A percentile compares a stretch with the other conserved stretches of the same genome.
Evolutionary conservation across 139 green algal genomes (phyloP).

Genomic region (Micractinium conductrix): DNA sequence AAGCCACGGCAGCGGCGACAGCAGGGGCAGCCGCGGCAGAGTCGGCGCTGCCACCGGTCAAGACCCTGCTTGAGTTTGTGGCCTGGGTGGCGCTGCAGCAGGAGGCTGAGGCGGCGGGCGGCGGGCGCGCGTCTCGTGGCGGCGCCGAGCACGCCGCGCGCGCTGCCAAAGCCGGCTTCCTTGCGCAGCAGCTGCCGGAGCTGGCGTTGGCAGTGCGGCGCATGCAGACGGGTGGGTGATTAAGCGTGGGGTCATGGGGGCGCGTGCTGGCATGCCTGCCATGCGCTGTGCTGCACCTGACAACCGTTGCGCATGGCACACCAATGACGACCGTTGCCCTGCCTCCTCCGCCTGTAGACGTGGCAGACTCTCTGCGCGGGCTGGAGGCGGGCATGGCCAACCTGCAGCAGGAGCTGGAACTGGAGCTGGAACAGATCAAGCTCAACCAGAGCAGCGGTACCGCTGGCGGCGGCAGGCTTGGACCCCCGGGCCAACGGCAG

Average conservation of each 20-base stretch:
- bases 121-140: not conserved
- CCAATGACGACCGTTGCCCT: not conserved
- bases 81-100: conserved; percentile 39
- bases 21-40: not conserved
- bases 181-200: conserved; percentile 32
- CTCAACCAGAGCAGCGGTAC: not conserved
- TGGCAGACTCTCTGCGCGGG: conserved; percentile 40
- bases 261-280: too few relatives aligned
- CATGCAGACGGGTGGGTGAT: conserved; percentile 39
- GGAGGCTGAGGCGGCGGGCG: not conserved
- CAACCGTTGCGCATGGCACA: not conserved
- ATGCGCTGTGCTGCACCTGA: conserved; percentile 2
- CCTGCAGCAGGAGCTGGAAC: conserved; percentile 29
- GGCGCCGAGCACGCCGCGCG: not conserved
- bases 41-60: not conserved
- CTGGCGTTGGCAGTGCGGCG: conserved; percentile 37
- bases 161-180: conserved; percentile 5
- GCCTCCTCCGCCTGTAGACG: conserved; percentile 12
- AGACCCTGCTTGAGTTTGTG: conserved; percentile 50
- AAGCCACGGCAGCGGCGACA: too few relatives aligned
- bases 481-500: not conserved
- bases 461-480: conserved; percentile 2
- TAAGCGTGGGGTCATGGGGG: too few relatives aligned
- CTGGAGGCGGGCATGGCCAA: conserved; percentile 39
- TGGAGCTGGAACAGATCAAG: conserved; percentile 15